Conservation (phyloP, 768 basidiomycete genomes). For the Leccinum aurantiacum region DNA sequence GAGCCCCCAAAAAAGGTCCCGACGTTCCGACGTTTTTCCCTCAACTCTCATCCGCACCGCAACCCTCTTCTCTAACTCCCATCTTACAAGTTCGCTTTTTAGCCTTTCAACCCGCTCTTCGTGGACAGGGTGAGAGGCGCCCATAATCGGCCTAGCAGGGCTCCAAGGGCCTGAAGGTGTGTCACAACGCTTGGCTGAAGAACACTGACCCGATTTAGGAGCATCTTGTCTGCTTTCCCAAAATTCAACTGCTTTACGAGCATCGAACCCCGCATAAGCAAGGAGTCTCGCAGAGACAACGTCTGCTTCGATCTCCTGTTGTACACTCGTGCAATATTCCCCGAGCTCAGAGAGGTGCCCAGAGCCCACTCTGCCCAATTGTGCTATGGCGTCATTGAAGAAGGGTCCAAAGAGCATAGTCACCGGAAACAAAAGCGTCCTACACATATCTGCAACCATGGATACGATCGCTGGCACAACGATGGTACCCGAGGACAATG, state of each 20-base stretch:
- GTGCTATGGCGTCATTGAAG: conserved; percentile 89
- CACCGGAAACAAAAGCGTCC: conserved; percentile 81
- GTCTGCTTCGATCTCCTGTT: conserved; percentile 92
- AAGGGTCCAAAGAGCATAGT: conserved; percentile 95
- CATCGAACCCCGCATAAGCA: conserved; percentile 89
- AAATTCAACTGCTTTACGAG: conserved; percentile 75
- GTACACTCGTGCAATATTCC: conserved; percentile 74
- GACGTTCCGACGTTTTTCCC: conserved; percentile 19
- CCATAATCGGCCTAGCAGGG: conserved; percentile 34
- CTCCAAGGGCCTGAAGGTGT: conserved; percentile 12
- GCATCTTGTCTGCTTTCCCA: conserved; percentile 64
- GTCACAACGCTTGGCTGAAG: conserved; percentile 18
- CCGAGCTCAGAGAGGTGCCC: conserved; percentile 71
- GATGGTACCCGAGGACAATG: conserved; percentile 81
- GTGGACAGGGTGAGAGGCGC: conserved; percentile 46
- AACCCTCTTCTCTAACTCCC: conserved; percentile 40
- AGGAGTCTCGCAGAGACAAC: conserved; percentile 86
- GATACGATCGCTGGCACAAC: conserved; percentile 79
- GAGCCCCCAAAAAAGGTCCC: conserved; percentile 11
- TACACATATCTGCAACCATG: conserved; percentile 70
- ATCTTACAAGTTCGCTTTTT: conserved; percentile 44
- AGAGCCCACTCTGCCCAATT: conserved; percentile 73
- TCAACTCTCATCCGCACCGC: conserved; percentile 21
- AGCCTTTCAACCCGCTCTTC: conserved; percentile 43
- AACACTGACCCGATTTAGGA: conserved; percentile 19